Conservation (phyloP, 2,329 filamentous ascomycete genomes). For the Kalmusia sp. region DNA sequence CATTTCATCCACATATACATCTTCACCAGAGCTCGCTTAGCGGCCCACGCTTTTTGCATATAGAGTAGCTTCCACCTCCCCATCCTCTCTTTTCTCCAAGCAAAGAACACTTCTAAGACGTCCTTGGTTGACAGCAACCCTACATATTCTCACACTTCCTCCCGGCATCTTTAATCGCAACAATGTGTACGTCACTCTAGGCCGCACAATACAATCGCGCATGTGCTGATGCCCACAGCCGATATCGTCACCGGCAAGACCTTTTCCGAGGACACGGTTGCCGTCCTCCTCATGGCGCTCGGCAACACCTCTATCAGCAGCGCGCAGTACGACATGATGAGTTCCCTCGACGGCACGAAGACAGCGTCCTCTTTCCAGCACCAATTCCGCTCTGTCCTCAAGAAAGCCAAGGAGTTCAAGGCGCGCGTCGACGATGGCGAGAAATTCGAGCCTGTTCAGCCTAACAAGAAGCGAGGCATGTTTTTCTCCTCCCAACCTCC, state of each 20-base stretch:
- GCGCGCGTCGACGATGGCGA: conserved; percentile 31
- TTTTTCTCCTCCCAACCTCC: not conserved
- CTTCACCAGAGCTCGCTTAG: too few relatives aligned
- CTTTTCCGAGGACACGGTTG: conserved; percentile 28
- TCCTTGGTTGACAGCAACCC: too few relatives aligned
- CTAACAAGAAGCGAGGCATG: conserved; percentile 33
- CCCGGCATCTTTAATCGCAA: too few relatives aligned
- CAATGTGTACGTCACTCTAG: too few relatives aligned
- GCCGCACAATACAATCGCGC: too few relatives aligned
- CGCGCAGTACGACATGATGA: conserved; percentile 37
- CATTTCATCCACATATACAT: too few relatives aligned
- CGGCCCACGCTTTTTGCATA: too few relatives aligned
- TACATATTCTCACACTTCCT: too few relatives aligned
- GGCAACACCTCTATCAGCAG: conserved; percentile 25
- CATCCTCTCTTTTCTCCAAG: too few relatives aligned
- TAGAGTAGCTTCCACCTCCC: too few relatives aligned
- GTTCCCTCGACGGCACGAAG: conserved; percentile 30
- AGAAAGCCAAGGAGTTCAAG: conserved; percentile 38
- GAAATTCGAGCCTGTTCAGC: conserved; percentile 27
- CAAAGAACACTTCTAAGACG: too few relatives aligned
- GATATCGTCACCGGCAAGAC: not conserved
- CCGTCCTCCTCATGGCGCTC: conserved; percentile 31
- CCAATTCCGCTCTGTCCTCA: conserved; percentile 28
- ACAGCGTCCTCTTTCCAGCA: conserved; percentile 36
- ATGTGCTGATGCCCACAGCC: too few relatives aligned